Evolutionary conservation across 768 basidiomycete species (phyloP).

Genomic region (Suillus paluster): DNA sequence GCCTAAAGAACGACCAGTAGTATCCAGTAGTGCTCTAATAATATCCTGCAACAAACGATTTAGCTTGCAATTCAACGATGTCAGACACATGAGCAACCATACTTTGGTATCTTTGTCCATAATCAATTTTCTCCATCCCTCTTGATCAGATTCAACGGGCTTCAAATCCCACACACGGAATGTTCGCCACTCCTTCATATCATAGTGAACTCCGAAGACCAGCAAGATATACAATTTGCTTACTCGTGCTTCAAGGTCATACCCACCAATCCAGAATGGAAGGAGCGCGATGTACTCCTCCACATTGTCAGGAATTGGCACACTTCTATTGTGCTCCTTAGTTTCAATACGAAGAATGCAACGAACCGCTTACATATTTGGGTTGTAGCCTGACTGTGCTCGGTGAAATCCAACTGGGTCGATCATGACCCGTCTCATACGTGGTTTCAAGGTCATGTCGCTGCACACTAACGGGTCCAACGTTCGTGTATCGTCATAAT

Average conservation of each 20-base stretch:
- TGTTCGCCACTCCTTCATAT: not conserved
- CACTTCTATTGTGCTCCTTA: not conserved
- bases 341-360: not conserved
- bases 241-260: constrained; percentile 1
- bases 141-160: not conserved
- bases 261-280: constrained; percentile 4
- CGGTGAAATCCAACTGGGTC: not conserved
- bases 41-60: not conserved
- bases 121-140: not conserved
- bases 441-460: not conserved
- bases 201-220: not conserved
- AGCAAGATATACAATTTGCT: not conserved
- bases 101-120: not conserved
- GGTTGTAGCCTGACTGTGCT: constrained; percentile 5
- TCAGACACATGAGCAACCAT: not conserved
- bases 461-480: not conserved
- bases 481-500: not conserved
- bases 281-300: not conserved
- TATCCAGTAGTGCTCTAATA: not conserved
- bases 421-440: not conserved
- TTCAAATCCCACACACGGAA: constrained; percentile 1
- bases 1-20: not conserved
- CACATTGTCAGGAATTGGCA: not conserved
- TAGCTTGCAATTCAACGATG: not conserved
- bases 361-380: not conserved